These are phyloP conservation scores for Podila epicladia DNA, from an alignment of 192 early-diverging fungal genomes.

Conservation along the genomic window DNA sequence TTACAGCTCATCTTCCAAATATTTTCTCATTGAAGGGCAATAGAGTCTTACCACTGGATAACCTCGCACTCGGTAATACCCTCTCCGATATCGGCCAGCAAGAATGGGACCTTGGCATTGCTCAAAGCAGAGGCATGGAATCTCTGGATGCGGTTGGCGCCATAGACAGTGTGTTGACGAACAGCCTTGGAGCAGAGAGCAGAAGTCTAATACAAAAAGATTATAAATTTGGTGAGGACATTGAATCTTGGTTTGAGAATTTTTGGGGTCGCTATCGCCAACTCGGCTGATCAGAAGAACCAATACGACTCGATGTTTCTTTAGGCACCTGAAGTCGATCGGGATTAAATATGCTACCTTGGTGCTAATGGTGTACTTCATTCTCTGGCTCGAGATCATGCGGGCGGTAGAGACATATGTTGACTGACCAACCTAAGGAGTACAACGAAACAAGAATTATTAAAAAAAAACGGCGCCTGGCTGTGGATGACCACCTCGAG, in stretches of 20 bases:
- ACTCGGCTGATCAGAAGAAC: no score
- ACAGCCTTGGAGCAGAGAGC: slow-evolving; percentile 36
- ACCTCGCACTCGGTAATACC: slow-evolving; percentile 98
- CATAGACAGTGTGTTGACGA: slow-evolving; percentile 23
- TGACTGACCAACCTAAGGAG: slow-evolving; percentile 43
- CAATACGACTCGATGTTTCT: no score
- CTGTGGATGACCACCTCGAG: background rate
- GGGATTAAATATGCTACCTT: slow-evolving; percentile 14
- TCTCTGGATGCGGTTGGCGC: slow-evolving; percentile 43
- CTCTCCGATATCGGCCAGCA: slow-evolving; percentile 97
- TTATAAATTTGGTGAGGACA: background rate
- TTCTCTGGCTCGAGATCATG: slow-evolving; percentile 44
- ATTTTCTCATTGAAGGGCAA: no score
- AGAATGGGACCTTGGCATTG: slow-evolving; percentile 73
- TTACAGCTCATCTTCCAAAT: background rate
- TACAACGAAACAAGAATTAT: background rate
- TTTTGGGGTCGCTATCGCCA: no score
- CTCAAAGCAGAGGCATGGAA: slow-evolving; percentile 58
- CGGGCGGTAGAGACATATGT: slow-evolving; percentile 48
- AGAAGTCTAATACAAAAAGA: slow-evolving; percentile 12
- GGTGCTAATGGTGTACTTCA: slow-evolving; percentile 41
- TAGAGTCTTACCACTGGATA: slow-evolving; percentile 86
- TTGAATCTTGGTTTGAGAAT: no score
- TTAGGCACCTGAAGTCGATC: background rate
- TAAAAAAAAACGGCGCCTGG: background rate